Conservation (phyloP, 352 stramenopile genomes). For the Pythium guiyangense region DNA sequence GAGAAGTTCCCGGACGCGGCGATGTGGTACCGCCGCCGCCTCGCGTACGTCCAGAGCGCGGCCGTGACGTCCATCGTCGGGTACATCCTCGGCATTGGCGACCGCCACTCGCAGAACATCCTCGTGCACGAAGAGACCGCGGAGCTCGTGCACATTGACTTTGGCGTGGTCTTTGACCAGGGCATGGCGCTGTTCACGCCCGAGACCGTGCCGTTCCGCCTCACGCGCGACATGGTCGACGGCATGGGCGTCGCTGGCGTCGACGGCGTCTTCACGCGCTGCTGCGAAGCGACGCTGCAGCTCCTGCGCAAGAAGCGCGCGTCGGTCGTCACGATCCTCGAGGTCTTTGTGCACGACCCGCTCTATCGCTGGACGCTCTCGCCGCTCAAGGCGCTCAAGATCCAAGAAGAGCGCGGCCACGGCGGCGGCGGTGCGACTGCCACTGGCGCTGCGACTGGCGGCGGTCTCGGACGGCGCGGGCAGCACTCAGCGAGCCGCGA, state of each 20-base stretch:
- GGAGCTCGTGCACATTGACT: constrained; percentile 99
- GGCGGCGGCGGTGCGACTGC: no score
- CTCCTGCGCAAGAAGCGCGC: constrained; percentile 91
- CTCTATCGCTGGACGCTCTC: constrained; percentile 97
- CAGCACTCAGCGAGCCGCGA: constrained; percentile 14
- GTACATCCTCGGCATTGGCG: constrained; percentile 95
- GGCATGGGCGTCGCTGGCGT: constrained; percentile 97
- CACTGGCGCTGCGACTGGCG: no score
- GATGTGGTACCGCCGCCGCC: constrained; percentile 92
- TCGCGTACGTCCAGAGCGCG: constrained; percentile 94
- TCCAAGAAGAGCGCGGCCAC: constrained; percentile 55
- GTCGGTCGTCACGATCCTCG: constrained; percentile 97
- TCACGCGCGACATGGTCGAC: constrained; percentile 99
- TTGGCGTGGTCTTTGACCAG: constrained; percentile 99
- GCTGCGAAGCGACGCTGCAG: constrained; percentile 92
- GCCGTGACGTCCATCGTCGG: constrained; percentile 98
- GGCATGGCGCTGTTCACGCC: constrained; percentile 91
- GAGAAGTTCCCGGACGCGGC: constrained; percentile 94
- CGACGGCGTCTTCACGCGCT: constrained; percentile 94
- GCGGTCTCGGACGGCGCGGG: constrained; percentile 8
- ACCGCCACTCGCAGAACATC: constrained; percentile 99
- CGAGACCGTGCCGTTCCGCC: constrained; percentile 98
- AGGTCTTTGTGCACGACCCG: constrained; percentile 99
- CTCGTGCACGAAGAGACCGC: constrained; percentile 96
- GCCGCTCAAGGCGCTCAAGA: constrained; percentile 81